Conservation (phyloP, 2,329 filamentous ascomycete genomes). For the Alternaria panax region DNA sequence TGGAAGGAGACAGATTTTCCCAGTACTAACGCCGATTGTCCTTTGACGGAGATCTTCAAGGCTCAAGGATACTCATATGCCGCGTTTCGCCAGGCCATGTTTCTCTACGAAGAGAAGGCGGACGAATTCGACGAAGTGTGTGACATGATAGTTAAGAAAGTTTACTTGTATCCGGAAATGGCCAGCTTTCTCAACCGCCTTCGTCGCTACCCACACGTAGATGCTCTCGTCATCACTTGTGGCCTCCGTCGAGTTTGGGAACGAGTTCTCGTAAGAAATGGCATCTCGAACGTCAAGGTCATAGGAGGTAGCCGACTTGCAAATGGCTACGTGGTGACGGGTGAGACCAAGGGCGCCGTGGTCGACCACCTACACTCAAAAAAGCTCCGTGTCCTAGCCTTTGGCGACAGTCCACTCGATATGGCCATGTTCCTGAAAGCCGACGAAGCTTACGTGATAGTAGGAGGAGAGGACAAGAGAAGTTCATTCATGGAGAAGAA, state of each 20-base stretch:
- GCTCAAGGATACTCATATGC: conserved; percentile 59
- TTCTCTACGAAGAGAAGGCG: conserved; percentile 60
- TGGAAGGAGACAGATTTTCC: conserved; percentile 50
- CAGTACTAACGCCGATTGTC: conserved; percentile 1
- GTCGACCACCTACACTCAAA: conserved; percentile 53
- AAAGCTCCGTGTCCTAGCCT: conserved; percentile 58
- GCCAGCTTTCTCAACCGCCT: conserved; percentile 52
- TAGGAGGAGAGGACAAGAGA: conserved; percentile 56
- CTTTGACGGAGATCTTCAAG: conserved; percentile 58
- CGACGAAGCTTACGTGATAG: conserved; percentile 63
- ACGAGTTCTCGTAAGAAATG: conserved; percentile 56
- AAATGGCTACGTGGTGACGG: conserved; percentile 61
- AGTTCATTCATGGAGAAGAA: conserved; percentile 62
- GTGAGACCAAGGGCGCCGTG: conserved; percentile 58
- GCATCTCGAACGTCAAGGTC: conserved; percentile 57
- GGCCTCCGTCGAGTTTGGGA: conserved; percentile 65
- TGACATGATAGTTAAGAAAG: conserved; percentile 51
- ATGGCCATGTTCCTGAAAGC: conserved; percentile 64
- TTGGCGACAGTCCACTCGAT: conserved; percentile 68
- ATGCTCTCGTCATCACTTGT: conserved; percentile 63
- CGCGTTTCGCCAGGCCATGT: conserved; percentile 62
- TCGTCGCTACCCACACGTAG: conserved; percentile 47
- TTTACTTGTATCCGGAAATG: conserved; percentile 60
- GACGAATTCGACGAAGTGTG: conserved; percentile 59
- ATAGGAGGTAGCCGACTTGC: conserved; percentile 61